A percentile compares a stretch with the other conserved stretches of the same genome.
Evolutionary conservation across 2,329 filamentous ascomycete species (phyloP).

Genomic region (Lomentospora prolificans): DNA sequence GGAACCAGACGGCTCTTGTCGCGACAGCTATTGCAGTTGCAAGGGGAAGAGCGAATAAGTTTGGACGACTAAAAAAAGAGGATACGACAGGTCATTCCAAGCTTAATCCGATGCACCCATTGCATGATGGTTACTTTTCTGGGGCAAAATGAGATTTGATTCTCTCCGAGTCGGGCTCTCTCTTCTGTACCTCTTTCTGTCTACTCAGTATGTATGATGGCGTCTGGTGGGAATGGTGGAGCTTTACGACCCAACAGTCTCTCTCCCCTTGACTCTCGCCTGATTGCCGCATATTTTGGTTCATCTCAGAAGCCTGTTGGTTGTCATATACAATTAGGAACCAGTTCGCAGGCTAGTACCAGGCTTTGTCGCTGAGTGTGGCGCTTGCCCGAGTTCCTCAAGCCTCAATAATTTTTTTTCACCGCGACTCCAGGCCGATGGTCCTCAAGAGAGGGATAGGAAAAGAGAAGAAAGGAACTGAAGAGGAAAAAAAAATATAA

Average conservation of each 20-base stretch:
- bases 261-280: neutral
- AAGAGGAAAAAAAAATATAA: no score
- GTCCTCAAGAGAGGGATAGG: no score
- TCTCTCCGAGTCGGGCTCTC: neutral
- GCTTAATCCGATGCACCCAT: neutral
- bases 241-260: no score
- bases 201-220: no score
- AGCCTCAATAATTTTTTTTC: no score
- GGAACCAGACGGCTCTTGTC: neutral
- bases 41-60: neutral
- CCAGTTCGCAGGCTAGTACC: neutral
- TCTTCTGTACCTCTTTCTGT: no score
- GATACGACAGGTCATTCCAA: neutral
- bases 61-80: conserved; percentile 3
- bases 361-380: no score
- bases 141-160: neutral
- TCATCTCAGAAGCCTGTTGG: neutral
- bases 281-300: neutral
- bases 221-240: no score
- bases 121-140: neutral
- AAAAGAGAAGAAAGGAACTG: no score
- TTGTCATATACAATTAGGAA: neutral
- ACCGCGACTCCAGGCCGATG: no score
- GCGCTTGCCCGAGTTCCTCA: no score
- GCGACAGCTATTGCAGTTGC: neutral